Evolutionary conservation across 805 yeast species (phyloP).

Genomic region (Saccharomyces cerevisiae): DNA sequence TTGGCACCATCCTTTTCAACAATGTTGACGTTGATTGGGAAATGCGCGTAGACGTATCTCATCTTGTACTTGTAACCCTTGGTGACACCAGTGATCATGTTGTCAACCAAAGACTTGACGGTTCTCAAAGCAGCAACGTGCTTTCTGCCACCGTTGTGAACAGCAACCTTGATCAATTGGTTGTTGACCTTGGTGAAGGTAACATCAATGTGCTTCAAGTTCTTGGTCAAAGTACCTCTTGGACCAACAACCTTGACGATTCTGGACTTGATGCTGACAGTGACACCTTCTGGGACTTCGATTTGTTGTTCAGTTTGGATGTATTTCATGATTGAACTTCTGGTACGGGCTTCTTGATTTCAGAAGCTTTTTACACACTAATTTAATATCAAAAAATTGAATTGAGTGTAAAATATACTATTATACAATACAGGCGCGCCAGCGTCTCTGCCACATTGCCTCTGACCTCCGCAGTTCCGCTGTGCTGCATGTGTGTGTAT

Average conservation of each 20-base stretch:
- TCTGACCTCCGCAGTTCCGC: not conserved
- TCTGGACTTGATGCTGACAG: slow-evolving; percentile 88
- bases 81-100: slow-evolving; percentile 97
- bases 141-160: slow-evolving; percentile 99
- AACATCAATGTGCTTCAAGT: slow-evolving; percentile 90
- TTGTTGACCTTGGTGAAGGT: slow-evolving; percentile 74
- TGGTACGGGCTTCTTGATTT: not conserved
- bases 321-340: slow-evolving; percentile 52
- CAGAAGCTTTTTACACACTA: not conserved
- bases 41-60: slow-evolving; percentile 99
- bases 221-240: slow-evolving; percentile 89
- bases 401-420: not conserved
- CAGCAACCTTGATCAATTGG: slow-evolving; percentile 71
- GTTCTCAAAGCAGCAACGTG: slow-evolving; percentile 99
- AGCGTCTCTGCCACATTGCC: not conserved
- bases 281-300: slow-evolving; percentile 87
- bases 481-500: not conserved
- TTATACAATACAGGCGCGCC: not conserved
- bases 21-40: slow-evolving; percentile 98
- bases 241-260: slow-evolving; percentile 88
- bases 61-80: slow-evolving; percentile 98
- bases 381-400: not conserved
- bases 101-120: slow-evolving; percentile 88
- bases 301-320: slow-evolving; percentile 78
- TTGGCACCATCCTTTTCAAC: slow-evolving; percentile 66